Conservation (phyloP, 2,329 filamentous ascomycete species). For the Cyclaneusma minus region DNA sequence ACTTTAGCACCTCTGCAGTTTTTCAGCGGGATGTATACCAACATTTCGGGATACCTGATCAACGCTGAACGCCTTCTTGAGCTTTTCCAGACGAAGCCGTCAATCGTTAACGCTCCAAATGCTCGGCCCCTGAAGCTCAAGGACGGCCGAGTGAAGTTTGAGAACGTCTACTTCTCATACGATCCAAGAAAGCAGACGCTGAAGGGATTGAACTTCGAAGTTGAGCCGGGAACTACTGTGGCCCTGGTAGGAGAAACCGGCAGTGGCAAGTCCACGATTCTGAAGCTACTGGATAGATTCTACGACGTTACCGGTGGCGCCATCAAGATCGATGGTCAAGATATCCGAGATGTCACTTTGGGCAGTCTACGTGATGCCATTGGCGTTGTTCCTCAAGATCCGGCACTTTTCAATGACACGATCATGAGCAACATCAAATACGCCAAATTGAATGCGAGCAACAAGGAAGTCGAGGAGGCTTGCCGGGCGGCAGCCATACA, state of each 20-base stretch:
- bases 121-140: slow-evolving; percentile 28
- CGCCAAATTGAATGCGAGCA: slow-evolving; percentile 41
- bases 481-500: slow-evolving; percentile 6
- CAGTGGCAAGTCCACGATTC: slow-evolving; percentile 44
- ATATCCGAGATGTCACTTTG: slow-evolving; percentile 41
- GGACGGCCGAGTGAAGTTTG: slow-evolving; percentile 34
- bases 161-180: slow-evolving; percentile 38
- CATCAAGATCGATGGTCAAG: slow-evolving; percentile 41
- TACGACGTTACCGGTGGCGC: slow-evolving; percentile 39
- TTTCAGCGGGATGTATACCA: slow-evolving; percentile 31
- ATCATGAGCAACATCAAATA: slow-evolving; percentile 52
- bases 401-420: slow-evolving; percentile 46
- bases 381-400: slow-evolving; percentile 50
- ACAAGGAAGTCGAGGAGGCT: slow-evolving; percentile 32
- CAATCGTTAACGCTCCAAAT: slow-evolving; percentile 30
- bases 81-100: slow-evolving; percentile 41
- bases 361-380: slow-evolving; percentile 39
- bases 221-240: slow-evolving; percentile 35
- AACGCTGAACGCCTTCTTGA: slow-evolving; percentile 46
- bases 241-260: slow-evolving; percentile 48
- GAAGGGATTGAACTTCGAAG: slow-evolving; percentile 29
- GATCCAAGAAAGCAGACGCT: slow-evolving; percentile 34
- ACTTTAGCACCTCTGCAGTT: slow-evolving; percentile 27
- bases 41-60: slow-evolving; percentile 36
- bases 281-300: slow-evolving; percentile 44